Base-by-base conservation (phyloP, 805 yeast genomes). In the Lipomyces kockii region DNA sequence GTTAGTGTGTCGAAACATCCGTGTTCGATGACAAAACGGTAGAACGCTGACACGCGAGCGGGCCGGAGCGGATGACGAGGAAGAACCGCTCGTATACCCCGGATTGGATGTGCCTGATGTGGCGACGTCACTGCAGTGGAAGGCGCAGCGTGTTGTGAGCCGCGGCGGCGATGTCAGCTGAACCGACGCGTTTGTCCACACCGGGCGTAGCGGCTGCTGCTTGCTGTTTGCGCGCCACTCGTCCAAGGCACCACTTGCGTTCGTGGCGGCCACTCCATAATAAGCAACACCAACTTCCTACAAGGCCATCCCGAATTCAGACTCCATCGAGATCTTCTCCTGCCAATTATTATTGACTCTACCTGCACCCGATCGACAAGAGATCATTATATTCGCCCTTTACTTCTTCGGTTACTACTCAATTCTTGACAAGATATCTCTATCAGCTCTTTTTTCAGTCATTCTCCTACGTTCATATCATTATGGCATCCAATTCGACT, bases 401-500 rank as follows among this genome's bases (percentile, higher is more conserved):
- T 12, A 35, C 43, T 12, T 37, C 43, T 12, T 14, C 43, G 32
- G 32, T 2, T 37, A 37, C 5, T 37, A 14, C 17, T 12, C 39
- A 4, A 37, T 37, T 37, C 14, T 17, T 43, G 49, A 43, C 49
- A 43, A 43, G 49, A 17, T 17, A 14, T 2, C 20, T 11, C 39
- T 11, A 11, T 8, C 37, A 39, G 46, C 46, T 6, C 3, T 39
- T 39, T 39, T 39, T 20, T 39, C n/a, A 17, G 49, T n/a, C 49
- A n/a, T 6, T 17, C 49, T 43, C 20, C 49, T 6, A n/a, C 20
- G 11, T 43, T 43, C 49, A 43, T 7, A 37, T 12, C 39, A n/a
- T 43, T 8, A 69, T 69, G 72, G 64, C 72, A 11, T 65, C 68
- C n/a, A 43, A 52, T 43, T 58, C 62, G 14, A 66, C 72, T 2